Base-by-base conservation (phyloP, 2,329 filamentous ascomycete genomes). In the Monosporascus sp. region DNA sequence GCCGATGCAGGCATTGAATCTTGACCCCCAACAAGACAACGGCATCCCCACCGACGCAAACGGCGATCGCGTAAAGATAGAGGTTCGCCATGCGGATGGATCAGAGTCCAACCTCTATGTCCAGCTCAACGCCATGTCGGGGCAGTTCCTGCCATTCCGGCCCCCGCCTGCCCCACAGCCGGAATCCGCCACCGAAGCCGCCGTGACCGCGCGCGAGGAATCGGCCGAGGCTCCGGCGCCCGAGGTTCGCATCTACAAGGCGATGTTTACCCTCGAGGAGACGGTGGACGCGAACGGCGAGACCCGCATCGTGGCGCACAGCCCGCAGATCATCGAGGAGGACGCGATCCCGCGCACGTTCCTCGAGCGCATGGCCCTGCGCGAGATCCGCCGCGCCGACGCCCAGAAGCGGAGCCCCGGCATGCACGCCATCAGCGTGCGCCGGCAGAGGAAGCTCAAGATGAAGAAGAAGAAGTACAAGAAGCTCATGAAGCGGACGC, bases 401-500 rank as follows among this genome's bases (percentile, higher is more conserved):
- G 73, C 75, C 50, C 74, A 78, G 58, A 73, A 73, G 52, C 74
- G 74, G 60, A 71, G 61, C 65, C 70, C 70, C 51, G 66, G 70
- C 55, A 92, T 96, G 87, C 75, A 86, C 56, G 83, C 91, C 59
- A 91, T 99, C 69, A 96, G 90, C 68, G 93, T 97, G 63, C 91
- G 87, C 79, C 82, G 94, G 72, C 91, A 96, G 74, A 81, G 91
- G 68, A 95, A 94, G 77, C 77, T 97, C 68, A 96, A 91, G 84
- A 99, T 99, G 92, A 99, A 99, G 89, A 99, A 97, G 84, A 93
- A 97, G 83, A 99, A 99, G 86, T 96, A 96, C 75, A 97, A 97
- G 91, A 99, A 99, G 84, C 79, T 97, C 63, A 91, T 96, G 89
- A 89, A 88, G 80, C 83, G 85, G 73, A 97, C 93, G 67, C 85